A percentile compares a stretch with the other conserved stretches of the same genome.
Evolutionary conservation across 2,329 filamentous ascomycete species (phyloP).

Genomic region (Aspergillus sp.): DNA sequence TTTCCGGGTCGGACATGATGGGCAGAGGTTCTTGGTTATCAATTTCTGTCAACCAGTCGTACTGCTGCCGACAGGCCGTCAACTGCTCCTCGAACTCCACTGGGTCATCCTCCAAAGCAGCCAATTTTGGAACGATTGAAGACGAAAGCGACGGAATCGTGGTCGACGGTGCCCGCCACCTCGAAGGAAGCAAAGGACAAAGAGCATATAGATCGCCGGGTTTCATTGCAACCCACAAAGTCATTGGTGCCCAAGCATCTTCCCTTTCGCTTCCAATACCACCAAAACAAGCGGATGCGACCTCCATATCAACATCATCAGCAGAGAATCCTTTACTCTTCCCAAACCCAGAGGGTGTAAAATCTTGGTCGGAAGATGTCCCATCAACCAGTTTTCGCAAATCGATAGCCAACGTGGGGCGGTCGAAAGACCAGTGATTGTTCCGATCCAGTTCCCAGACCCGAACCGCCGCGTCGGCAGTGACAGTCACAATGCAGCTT

Average conservation of each 20-base stretch:
- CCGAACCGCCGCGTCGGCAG: constrained; percentile 77
- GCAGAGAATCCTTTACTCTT: constrained; percentile 79
- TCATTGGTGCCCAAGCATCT: constrained; percentile 84
- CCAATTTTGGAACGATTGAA: constrained; percentile 67
- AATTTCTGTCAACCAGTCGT: constrained; percentile 53
- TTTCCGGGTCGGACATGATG: constrained; percentile 30
- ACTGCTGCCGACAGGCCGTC: constrained; percentile 48
- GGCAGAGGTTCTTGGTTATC: constrained; percentile 48
- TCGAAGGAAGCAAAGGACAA: constrained; percentile 79
- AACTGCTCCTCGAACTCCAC: constrained; percentile 41
- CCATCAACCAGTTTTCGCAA: constrained; percentile 84
- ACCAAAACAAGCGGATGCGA: constrained; percentile 84
- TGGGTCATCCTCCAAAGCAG: constrained; percentile 35
- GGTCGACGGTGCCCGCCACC: constrained; percentile 72
- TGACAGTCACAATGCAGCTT: constrained; percentile 78
- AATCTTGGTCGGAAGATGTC: constrained; percentile 72
- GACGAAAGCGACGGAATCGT: constrained; percentile 76
- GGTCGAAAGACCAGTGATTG: constrained; percentile 80
- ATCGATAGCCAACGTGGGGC: constrained; percentile 76
- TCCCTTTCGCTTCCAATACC: constrained; percentile 55
- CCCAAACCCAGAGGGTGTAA: constrained; percentile 65
- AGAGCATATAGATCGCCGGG: constrained; percentile 90
- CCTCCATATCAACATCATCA: constrained; percentile 87
- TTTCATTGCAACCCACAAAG: constrained; percentile 91
- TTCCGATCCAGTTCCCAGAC: constrained; percentile 84